Evolutionary conservation across 441 rosid genomes (phyloP), one percentile per base, ranked within the genome.

Genomic region (Rhodomyrtus psidioides): DNA sequence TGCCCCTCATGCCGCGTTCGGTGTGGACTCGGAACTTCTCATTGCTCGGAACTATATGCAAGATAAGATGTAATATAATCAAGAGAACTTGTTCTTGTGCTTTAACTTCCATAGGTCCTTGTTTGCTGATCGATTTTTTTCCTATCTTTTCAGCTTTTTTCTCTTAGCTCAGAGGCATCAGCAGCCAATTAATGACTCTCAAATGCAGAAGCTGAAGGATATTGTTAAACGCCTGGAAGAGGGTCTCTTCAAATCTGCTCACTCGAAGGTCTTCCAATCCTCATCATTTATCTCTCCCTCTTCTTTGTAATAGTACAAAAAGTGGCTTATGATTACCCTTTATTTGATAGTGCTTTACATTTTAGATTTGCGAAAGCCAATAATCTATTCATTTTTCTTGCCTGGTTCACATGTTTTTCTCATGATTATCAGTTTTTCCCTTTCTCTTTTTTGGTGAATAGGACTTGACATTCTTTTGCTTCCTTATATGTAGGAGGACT

Each of bases 141-240:
- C 65, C 70, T 89, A 79, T 58, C 81, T 87, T 81, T 86, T 76
- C 91, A 97, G 99, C 87, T 91, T 87, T 87, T 60, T 53, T 17
- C 87, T 94, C 83, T 91, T 98, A 82, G 87, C 91, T 88, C 93
- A 91, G 87, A 93, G 94, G 88, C 94, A 95, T 70, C 82, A 91
- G 42, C 92, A 89, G 76, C 90, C 93, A 83, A 89, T 93, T 88
- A 89, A 84, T 85, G 98, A 96, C 1, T 81, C 85, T 84, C 92
- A 93, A 88, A 90, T 90, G 89, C 89, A 89, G 49, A 98, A 84
- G 92, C 89, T 89, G 60, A 93, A 62, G 90, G 99, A 95, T 88
- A 87, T 96, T 82, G 94, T 95, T 79, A 98, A 91, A 91, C 98
- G 99, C 84, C 89, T 97, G 85, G 99, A 98, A 89, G 99, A 97